phyloP scores from a whole-genome alignment of 2,329 filamentous ascomycete species.

The Alternaria sp. region DNA sequence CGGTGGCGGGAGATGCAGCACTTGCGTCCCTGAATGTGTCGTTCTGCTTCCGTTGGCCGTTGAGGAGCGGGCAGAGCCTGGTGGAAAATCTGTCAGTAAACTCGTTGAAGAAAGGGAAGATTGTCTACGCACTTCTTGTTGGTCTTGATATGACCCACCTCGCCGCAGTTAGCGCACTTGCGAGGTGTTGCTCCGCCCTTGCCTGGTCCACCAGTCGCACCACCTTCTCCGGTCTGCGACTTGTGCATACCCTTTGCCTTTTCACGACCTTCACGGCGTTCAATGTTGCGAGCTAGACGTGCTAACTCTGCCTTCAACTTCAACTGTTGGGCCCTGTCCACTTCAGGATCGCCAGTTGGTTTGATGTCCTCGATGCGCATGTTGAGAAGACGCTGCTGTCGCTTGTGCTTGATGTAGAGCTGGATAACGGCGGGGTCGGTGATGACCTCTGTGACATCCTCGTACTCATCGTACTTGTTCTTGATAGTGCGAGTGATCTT shows the following conservation, averaged over 20 bases:
- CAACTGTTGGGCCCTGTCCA: slow-evolving; percentile 66
- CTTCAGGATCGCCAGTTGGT: slow-evolving; percentile 70
- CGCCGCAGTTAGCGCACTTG: slow-evolving; percentile 97
- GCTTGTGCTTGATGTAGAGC: slow-evolving; percentile 81
- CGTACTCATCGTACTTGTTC: slow-evolving; percentile 69
- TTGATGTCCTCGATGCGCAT: slow-evolving; percentile 72
- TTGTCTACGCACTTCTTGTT: slow-evolving; percentile 79
- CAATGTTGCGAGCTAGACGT: slow-evolving; percentile 88
- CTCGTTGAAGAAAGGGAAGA: neutral
- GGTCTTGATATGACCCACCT: slow-evolving; percentile 97
- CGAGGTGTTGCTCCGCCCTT: slow-evolving; percentile 65
- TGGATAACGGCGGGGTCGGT: slow-evolving; percentile 86
- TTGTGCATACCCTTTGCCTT: slow-evolving; percentile 74
- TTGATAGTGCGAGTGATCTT: slow-evolving; percentile 74
- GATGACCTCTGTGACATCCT: slow-evolving; percentile 43
- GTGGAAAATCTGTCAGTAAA: slow-evolving; percentile 22
- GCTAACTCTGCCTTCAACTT: slow-evolving; percentile 76
- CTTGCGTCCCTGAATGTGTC: slow-evolving; percentile 46
- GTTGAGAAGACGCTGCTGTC: slow-evolving; percentile 72
- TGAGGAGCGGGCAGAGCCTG: slow-evolving; percentile 48
- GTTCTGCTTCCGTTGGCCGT: slow-evolving; percentile 47
- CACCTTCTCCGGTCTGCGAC: slow-evolving; percentile 51
- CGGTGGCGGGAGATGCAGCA: slow-evolving; percentile 32
- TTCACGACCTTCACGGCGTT: slow-evolving; percentile 86
- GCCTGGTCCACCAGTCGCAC: slow-evolving; percentile 52